These are phyloP conservation scores for Pleurotus tuoliensis DNA, from an alignment of 768 basidiomycete genomes.

Conservation along the genomic window DNA sequence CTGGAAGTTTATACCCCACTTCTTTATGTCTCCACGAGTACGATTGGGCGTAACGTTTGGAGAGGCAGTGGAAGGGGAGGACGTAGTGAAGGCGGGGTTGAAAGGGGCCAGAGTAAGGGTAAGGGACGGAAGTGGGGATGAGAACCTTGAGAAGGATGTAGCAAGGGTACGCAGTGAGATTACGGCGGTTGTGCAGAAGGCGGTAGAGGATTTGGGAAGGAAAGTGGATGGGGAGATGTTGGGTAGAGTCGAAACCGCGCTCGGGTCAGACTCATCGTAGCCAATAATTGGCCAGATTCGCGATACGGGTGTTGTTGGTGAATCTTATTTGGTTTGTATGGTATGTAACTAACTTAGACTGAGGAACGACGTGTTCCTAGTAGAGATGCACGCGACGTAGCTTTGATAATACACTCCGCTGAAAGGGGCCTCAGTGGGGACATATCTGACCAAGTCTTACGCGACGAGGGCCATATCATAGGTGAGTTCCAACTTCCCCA, in stretches of 20 bases:
- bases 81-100: constrained; percentile 21
- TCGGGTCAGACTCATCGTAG: too few species aligned
- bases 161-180: constrained; percentile 46
- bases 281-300: too few species aligned
- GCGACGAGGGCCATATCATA: too few species aligned
- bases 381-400: too few species aligned
- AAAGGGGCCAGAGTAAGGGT: constrained; percentile 12
- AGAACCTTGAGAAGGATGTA: constrained; percentile 22
- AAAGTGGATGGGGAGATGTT: constrained; percentile 40
- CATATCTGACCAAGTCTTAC: too few species aligned
- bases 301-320: too few species aligned
- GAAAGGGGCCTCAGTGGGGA: too few species aligned
- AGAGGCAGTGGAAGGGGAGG: constrained; percentile 20
- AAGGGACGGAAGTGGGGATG: constrained; percentile 8
- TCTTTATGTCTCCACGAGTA: constrained; percentile 33
- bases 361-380: too few species aligned
- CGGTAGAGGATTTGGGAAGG: constrained; percentile 51
- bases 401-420: too few species aligned
- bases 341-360: too few species aligned
- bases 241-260: neutral
- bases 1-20: constrained; percentile 64
- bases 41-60: constrained; percentile 79
- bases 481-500: too few species aligned
- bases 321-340: too few species aligned
- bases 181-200: constrained; percentile 47